These are phyloP conservation scores for Aspergillus brasiliensis DNA, from an alignment of 2,329 filamentous ascomycete genomes.

Conservation along the genomic window DNA sequence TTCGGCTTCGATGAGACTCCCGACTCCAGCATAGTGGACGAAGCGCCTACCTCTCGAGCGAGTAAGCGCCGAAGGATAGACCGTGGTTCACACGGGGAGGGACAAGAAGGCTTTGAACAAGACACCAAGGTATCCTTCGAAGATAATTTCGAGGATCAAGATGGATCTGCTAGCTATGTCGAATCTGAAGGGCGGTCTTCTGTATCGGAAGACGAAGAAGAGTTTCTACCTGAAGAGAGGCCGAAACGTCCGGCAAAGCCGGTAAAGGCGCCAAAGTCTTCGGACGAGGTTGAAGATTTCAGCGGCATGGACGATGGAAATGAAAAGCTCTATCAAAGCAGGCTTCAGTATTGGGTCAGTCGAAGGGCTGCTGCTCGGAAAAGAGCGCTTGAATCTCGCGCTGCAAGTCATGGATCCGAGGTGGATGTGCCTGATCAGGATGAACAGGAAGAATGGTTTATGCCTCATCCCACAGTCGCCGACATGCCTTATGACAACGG, in stretches of 20 bases:
- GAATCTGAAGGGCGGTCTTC: slow-evolving; percentile 32
- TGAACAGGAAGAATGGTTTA: slow-evolving; percentile 68
- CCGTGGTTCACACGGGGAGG: slow-evolving; percentile 2
- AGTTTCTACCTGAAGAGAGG: slow-evolving; percentile 34
- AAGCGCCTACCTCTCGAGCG: slow-evolving; percentile 20
- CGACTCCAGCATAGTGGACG: slow-evolving; percentile 30
- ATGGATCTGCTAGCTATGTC: slow-evolving; percentile 39
- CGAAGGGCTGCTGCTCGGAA: slow-evolving; percentile 63
- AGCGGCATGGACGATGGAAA: slow-evolving; percentile 83
- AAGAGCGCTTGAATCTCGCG: slow-evolving; percentile 37
- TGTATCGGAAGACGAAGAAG: slow-evolving; percentile 39
- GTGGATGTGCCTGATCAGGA: slow-evolving; percentile 45
- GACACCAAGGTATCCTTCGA: slow-evolving; percentile 13
- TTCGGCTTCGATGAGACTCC: slow-evolving; percentile 59
- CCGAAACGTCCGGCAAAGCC: slow-evolving; percentile 19
- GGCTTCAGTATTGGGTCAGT: slow-evolving; percentile 74
- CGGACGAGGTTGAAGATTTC: slow-evolving; percentile 55
- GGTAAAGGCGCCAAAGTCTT: slow-evolving; percentile 33
- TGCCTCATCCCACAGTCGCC: slow-evolving; percentile 78
- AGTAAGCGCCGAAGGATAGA: slow-evolving; percentile 42
- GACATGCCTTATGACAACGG: slow-evolving; percentile 75
- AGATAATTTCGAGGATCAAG: slow-evolving; percentile 31
- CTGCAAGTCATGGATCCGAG: slow-evolving; percentile 26
- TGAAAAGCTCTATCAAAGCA: slow-evolving; percentile 74
- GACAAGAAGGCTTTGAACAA: slow-evolving; percentile 10